These are phyloP conservation scores for Stachybotrys chartarum DNA, from an alignment of 2,329 filamentous ascomycete species.

Conservation along the genomic window DNA sequence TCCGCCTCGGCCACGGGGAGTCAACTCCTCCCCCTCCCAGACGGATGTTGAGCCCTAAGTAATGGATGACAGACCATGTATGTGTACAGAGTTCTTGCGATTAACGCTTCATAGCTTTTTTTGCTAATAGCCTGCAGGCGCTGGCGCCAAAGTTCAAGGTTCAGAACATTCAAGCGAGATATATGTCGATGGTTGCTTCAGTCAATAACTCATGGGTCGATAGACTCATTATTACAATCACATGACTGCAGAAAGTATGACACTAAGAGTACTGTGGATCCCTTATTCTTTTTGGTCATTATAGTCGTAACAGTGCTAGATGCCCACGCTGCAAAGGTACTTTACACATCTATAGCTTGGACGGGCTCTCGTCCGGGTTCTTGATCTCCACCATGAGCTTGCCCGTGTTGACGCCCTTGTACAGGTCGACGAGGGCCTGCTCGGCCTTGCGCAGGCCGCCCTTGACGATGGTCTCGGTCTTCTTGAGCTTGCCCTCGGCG, in stretches of 20 bases:
- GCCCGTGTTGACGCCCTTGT: constrained; percentile 65
- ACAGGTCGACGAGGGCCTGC: constrained; percentile 56
- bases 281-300: background rate
- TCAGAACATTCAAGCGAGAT: no score
- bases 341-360: constrained; percentile 15
- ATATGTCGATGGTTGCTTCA: no score
- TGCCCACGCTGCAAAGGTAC: background rate
- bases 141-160: no score
- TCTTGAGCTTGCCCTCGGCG: constrained; percentile 63
- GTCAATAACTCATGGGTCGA: no score
- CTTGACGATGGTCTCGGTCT: constrained; percentile 63
- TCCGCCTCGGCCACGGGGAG: background rate
- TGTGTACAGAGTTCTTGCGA: no score
- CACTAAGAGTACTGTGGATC: no score
- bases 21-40: background rate
- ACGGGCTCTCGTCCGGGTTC: constrained; percentile 19
- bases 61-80: no score
- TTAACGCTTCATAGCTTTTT: no score
- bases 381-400: constrained; percentile 33
- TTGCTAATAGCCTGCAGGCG: no score
- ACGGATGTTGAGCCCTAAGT: background rate
- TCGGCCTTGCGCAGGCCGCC: constrained; percentile 62
- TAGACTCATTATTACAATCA: background rate
- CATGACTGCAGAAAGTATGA: no score
- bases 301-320: background rate